phyloP scores from a whole-genome alignment of 495 filamentous ascomycete species.

The Aspergillus egyptiacus region DNA sequence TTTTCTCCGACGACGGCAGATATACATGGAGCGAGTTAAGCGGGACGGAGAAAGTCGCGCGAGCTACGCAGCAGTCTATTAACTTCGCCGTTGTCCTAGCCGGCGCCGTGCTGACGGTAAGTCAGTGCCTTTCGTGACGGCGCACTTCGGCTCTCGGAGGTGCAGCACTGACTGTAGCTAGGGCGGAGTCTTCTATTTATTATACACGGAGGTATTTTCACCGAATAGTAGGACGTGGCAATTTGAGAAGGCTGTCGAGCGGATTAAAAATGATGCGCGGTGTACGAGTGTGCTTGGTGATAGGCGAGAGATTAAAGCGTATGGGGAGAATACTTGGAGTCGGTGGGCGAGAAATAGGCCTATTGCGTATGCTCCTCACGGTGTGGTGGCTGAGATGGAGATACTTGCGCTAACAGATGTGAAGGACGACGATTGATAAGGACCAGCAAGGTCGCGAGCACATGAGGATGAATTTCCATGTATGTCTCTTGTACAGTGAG shows the following conservation, averaged over 20 bases:
- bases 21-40: conserved; percentile 76
- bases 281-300: conserved; percentile 73
- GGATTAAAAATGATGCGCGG: conserved; percentile 63
- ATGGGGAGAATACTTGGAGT: conserved; percentile 75
- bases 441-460: conserved; percentile 76
- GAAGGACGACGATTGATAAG: conserved; percentile 57
- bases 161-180: conserved; percentile 31
- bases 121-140: not conserved
- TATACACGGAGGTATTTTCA: conserved; percentile 84
- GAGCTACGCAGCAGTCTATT: conserved; percentile 84
- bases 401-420: not conserved
- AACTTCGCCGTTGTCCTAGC: conserved; percentile 74
- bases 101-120: conserved; percentile 69
- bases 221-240: conserved; percentile 77
- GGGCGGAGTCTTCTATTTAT: conserved; percentile 68
- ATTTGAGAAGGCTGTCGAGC: conserved; percentile 82
- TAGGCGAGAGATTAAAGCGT: conserved; percentile 68
- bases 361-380: conserved; percentile 60
- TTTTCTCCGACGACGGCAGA: conserved; percentile 74
- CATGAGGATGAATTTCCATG: conserved; percentile 82
- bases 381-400: not conserved
- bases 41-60: conserved; percentile 67
- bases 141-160: not conserved
- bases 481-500: conserved; percentile 25
- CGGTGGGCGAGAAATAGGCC: conserved; percentile 81